phyloP scores from a whole-genome alignment of 208 protist species.

The Trypanosoma vivax region DNA sequence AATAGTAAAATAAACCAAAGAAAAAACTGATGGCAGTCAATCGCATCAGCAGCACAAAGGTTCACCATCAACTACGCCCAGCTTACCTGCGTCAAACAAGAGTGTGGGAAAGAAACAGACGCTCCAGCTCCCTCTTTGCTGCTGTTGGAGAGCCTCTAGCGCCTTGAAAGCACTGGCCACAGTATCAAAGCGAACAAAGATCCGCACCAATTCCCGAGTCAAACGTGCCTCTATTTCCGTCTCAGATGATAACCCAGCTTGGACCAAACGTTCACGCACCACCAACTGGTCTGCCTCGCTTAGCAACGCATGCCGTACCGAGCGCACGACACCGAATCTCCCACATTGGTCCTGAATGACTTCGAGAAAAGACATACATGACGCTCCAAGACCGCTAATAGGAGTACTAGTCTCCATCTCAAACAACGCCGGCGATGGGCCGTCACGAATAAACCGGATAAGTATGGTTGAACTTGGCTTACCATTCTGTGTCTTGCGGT shows the following conservation, averaged over 20 bases:
- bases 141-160: conserved; percentile 39
- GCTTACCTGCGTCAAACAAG: conserved; percentile 43
- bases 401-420: background rate
- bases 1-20: conserved; percentile 13
- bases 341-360: conserved; percentile 36
- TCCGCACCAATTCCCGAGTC: conserved; percentile 36
- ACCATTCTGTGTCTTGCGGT: conserved; percentile 19
- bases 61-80: conserved; percentile 36
- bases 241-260: background rate
- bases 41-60: conserved; percentile 12
- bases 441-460: conserved; percentile 33
- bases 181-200: conserved; percentile 81
- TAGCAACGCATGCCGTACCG: conserved; percentile 28
- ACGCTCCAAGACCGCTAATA: background rate
- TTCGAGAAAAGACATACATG: conserved; percentile 19
- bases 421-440: conserved; percentile 17
- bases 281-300: conserved; percentile 12
- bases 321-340: conserved; percentile 51
- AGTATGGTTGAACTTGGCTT: conserved; percentile 80
- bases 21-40: conserved; percentile 3
- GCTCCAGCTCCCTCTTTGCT: conserved; percentile 18
- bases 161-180: conserved; percentile 79
- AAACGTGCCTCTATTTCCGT: conserved; percentile 13
- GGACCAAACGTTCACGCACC: conserved; percentile 5
- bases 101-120: conserved; percentile 61